Conservation (phyloP, 371 early-diverging fungal species). For the Ordospora pajunii region DNA sequence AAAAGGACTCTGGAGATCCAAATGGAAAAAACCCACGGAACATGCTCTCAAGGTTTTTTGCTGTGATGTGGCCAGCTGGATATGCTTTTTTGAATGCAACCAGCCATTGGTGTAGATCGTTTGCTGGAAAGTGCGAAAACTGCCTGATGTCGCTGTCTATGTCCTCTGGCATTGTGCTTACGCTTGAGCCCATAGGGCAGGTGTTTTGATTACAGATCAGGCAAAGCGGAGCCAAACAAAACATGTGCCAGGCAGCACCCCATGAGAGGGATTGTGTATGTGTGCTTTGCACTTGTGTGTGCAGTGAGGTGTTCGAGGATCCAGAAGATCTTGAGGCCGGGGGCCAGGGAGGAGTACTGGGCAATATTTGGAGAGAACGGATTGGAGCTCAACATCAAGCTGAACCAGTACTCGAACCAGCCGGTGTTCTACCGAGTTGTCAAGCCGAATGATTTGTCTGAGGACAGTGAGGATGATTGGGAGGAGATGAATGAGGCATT, state of each 20-base stretch:
- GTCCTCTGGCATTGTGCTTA: neutral
- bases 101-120: conserved; percentile 51
- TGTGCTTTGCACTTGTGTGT: too few relatives aligned
- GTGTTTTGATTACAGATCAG: neutral
- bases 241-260: too few relatives aligned
- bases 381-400: neutral
- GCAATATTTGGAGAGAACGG: neutral
- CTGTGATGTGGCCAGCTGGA: conserved; percentile 44
- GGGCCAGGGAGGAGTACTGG: neutral
- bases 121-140: conserved; percentile 51
- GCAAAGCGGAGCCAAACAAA: neutral
- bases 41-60: conserved; percentile 39
- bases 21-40: conserved; percentile 51
- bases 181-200: conserved; percentile 42
- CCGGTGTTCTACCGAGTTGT: neutral
- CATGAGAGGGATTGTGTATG: too few relatives aligned
- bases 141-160: conserved; percentile 25
- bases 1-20: conserved; percentile 44
- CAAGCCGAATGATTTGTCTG: neutral
- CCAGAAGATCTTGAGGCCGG: conserved; percentile 1
- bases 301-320: neutral
- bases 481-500: neutral
- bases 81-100: conserved; percentile 34
- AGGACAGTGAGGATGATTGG: neutral
- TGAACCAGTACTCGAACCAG: neutral